Conservation (phyloP, 2,329 filamentous ascomycete genomes). For the Thielaviopsis populi region DNA sequence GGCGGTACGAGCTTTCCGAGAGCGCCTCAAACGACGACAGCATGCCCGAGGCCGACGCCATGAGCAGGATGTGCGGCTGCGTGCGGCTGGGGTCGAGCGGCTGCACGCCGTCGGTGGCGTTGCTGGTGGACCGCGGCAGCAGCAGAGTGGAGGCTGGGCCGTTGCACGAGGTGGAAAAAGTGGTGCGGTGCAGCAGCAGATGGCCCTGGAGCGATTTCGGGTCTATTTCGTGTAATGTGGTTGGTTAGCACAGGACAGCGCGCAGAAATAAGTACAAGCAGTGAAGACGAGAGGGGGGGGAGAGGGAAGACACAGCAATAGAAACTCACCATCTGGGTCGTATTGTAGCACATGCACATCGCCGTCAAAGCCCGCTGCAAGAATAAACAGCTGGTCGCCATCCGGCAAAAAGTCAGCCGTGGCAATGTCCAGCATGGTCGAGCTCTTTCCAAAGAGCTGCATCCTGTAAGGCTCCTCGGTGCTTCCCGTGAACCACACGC, state of each 20-base stretch:
- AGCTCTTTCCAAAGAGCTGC: conserved; percentile 79
- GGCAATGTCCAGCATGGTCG: conserved; percentile 61
- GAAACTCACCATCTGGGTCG: conserved; percentile 73
- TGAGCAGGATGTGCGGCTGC: conserved; percentile 40
- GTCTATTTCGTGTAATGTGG: conserved; percentile 45
- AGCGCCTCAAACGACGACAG: conserved; percentile 65
- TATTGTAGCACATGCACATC: conserved; percentile 85
- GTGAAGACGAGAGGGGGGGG: too few relatives aligned
- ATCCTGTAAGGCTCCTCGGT: conserved; percentile 95
- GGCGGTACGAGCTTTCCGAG: conserved; percentile 65
- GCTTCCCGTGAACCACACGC: conserved; percentile 91
- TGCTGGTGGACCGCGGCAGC: conserved; percentile 43
- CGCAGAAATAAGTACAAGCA: neutral
- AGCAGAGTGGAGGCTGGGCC: conserved; percentile 60
- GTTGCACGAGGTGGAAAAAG: conserved; percentile 74
- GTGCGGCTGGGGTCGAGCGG: conserved; percentile 20
- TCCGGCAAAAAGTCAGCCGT: conserved; percentile 80
- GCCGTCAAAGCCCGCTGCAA: conserved; percentile 70
- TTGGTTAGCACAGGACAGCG: conserved; percentile 7
- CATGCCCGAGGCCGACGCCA: conserved; percentile 61
- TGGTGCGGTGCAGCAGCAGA: conserved; percentile 69
- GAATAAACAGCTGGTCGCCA: conserved; percentile 64
- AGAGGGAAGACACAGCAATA: neutral
- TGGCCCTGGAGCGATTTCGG: conserved; percentile 85
- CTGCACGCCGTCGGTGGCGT: conserved; percentile 18